These are phyloP conservation scores for Spizellomyces sp. DNA, from an alignment of 192 early-diverging fungal genomes.

Conservation along the genomic window DNA sequence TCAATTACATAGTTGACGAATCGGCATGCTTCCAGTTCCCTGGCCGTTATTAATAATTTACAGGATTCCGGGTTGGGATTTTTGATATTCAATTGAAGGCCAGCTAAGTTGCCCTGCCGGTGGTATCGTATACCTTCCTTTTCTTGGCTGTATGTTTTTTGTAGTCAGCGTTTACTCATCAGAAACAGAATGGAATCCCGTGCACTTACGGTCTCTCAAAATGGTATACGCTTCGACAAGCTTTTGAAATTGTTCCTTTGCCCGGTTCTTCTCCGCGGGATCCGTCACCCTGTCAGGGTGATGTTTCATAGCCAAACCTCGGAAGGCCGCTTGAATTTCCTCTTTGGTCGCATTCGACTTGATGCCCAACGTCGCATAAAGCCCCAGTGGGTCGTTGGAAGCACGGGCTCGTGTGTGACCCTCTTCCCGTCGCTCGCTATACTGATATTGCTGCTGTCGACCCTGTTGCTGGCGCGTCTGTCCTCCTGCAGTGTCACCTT, in stretches of 20 bases:
- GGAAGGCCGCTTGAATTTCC: constrained; percentile 27
- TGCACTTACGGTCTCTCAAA: constrained; percentile 9
- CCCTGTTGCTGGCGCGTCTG: neutral
- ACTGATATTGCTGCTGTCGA: neutral
- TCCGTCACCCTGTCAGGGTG: constrained; percentile 22
- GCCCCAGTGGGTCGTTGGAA: constrained; percentile 7
- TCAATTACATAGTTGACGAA: no score
- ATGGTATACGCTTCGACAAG: constrained; percentile 21
- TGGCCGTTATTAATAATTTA: no score
- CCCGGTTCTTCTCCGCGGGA: constrained; percentile 17
- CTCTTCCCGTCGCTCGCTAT: neutral
- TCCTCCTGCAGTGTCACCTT: neutral
- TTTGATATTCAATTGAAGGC: no score
- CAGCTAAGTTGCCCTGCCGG: neutral
- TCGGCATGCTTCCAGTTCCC: no score
- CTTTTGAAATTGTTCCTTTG: constrained; percentile 17
- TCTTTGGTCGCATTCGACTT: constrained; percentile 11
- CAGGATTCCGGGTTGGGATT: no score
- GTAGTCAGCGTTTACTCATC: neutral
- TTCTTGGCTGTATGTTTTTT: constrained; percentile 1
- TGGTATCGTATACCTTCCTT: neutral
- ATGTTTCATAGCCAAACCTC: constrained; percentile 13
- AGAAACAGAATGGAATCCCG: neutral
- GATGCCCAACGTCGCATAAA: constrained; percentile 16
- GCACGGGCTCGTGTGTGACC: neutral